Evolutionary conservation across 2,329 filamentous ascomycete genomes (phyloP).

Genomic region (Sporothrix schenckii): DNA sequence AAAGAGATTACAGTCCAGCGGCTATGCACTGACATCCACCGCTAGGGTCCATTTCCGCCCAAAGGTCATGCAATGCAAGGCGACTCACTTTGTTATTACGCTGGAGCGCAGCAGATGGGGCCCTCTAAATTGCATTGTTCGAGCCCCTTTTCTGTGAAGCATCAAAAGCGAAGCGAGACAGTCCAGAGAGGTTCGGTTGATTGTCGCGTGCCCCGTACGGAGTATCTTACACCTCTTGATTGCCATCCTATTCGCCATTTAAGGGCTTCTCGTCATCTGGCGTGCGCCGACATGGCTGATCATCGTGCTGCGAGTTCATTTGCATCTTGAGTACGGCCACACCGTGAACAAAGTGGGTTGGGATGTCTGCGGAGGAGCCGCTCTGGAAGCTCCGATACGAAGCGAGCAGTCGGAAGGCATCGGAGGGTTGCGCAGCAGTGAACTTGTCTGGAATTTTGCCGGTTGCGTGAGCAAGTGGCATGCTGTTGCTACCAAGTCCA

Average conservation of each 20-base stretch:
- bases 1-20: slow-evolving; percentile 17
- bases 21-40: slow-evolving; percentile 15
- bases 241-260: neutral
- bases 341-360: neutral
- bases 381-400: neutral
- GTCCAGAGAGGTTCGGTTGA: neutral
- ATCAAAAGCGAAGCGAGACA: neutral
- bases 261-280: neutral
- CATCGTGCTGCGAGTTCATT: neutral
- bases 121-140: slow-evolving; percentile 24
- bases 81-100: neutral
- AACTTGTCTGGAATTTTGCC: neutral
- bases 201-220: slow-evolving; percentile 5
- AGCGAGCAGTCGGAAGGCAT: slow-evolving; percentile 20
- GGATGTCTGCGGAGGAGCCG: neutral
- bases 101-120: slow-evolving; percentile 15
- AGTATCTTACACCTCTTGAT: no score
- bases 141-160: slow-evolving; percentile 15
- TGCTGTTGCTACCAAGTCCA: slow-evolving; percentile 22
- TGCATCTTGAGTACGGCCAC: neutral
- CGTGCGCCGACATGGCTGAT: neutral
- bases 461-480: slow-evolving; percentile 10
- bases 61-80: slow-evolving; percentile 26
- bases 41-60: neutral
- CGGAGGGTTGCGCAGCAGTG: neutral